Evolutionary conservation across 306 rosid species (phyloP), one percentile per base, ranked within the genome.

Genomic region (Luffa acutangula): DNA sequence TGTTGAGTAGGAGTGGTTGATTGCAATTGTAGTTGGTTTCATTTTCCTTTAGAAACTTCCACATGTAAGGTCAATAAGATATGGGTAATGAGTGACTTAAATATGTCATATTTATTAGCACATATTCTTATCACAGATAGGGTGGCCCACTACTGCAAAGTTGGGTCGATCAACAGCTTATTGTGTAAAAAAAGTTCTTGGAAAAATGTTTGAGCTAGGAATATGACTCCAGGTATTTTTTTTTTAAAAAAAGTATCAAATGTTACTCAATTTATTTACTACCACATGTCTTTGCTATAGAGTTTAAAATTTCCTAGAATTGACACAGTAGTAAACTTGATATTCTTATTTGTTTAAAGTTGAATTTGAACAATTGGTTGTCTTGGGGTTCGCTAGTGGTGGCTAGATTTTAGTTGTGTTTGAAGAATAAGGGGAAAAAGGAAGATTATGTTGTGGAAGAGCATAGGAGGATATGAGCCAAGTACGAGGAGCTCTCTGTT

Each of bases 151-250:
- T 93, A 73, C 96, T 96, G 62, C 95, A 89, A 71, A 91, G 93
- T 80, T 93, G 98, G 98, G 84, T 91, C 31, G 95, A 91, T 84
- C 92, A 91, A 81, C 97, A 90, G 81, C 89, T 90, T 71, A 78
- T 80, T 81, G 82, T 93, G 82, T 96, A 93, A 91, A 91, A 85
- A 91, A 89, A 79, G 89, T 93, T 84, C 88, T 90, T 56, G 78
- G 33, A 77, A 85, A 93, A 87, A 91, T 91, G 95, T 87, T 86
- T 85, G 91, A 91, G 80, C 96, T 93, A 67, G 98, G 98, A 85
- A n/a, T n/a, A 93, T 93, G 98, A 90, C 92, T 70, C 98, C 97
- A 84, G 98, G n/a, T n/a, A n/a, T n/a, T n/a, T n/a, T n/a, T n/a
- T n/a, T n/a, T n/a, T n/a, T n/a, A n/a, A n/a, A n/a, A n/a, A n/a